These are phyloP conservation scores for Gnaphalium uliginosum DNA, from an alignment of 129 eudicot genomes.

Conservation along the genomic window DNA sequence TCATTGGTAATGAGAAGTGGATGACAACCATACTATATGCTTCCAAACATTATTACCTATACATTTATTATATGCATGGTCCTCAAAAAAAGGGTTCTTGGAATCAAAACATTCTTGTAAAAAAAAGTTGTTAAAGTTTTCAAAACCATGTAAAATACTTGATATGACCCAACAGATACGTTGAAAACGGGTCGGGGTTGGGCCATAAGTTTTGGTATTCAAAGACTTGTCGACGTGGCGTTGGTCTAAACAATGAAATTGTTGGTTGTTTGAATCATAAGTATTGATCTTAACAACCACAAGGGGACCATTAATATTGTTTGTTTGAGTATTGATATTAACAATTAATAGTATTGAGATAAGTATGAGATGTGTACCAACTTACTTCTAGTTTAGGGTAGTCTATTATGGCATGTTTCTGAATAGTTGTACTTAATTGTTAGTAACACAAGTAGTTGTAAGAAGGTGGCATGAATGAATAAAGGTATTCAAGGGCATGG, in stretches of 20 bases:
- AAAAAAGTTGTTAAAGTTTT: slow-evolving; percentile 1
- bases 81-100: slow-evolving; percentile 36
- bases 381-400: slow-evolving; percentile 12
- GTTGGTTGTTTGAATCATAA: neutral
- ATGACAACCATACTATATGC: slow-evolving; percentile 48
- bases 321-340: slow-evolving; percentile 7
- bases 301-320: neutral
- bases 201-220: neutral
- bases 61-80: slow-evolving; percentile 38
- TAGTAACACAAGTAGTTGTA: slow-evolving; percentile 29
- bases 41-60: slow-evolving; percentile 43
- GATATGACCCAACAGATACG: neutral
- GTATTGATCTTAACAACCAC: neutral
- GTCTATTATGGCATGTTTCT: neutral
- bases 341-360: slow-evolving; percentile 8
- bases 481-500: slow-evolving; percentile 29
- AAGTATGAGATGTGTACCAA: slow-evolving; percentile 12
- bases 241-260: neutral
- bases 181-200: neutral
- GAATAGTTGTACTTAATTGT: slow-evolving; percentile 13
- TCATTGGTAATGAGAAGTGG: slow-evolving; percentile 42
- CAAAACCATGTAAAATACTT: slow-evolving; percentile 9
- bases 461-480: slow-evolving; percentile 26
- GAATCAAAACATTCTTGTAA: slow-evolving; percentile 41
- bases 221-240: neutral